Evolutionary conservation across 2,329 filamentous ascomycete genomes (phyloP).

Genomic region (Gyromitra esculenta): DNA sequence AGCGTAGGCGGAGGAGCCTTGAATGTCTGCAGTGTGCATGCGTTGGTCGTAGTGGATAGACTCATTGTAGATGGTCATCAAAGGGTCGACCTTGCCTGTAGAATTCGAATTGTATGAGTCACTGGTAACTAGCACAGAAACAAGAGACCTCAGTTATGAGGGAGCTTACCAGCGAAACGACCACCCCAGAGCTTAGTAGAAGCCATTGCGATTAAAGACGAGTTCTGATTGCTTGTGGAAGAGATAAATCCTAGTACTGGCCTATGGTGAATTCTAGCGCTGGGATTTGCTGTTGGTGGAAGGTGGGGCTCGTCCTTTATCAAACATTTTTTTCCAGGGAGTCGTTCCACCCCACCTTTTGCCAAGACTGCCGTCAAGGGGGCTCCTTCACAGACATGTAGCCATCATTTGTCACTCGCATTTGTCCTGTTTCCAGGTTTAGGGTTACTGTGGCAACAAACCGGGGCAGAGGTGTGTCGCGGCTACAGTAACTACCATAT

Average conservation of each 20-base stretch:
- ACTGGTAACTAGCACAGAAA: conserved; percentile 41
- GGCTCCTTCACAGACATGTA: not conserved
- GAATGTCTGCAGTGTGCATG: conserved; percentile 82
- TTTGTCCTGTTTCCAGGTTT: not conserved
- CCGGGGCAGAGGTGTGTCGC: no score
- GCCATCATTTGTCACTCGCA: conserved; percentile 3
- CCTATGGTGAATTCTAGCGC: not conserved
- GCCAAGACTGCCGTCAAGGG: conserved; percentile 27
- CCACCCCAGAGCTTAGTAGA: conserved; percentile 62
- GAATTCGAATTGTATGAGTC: conserved; percentile 44
- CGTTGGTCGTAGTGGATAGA: conserved; percentile 80
- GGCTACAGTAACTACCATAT: no score
- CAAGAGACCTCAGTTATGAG: conserved; percentile 44
- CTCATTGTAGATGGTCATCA: conserved; percentile 87
- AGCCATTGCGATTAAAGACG: conserved; percentile 20
- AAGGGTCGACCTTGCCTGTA: conserved; percentile 79
- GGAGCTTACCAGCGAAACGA: conserved; percentile 64
- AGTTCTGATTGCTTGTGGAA: not conserved
- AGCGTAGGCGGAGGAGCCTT: conserved; percentile 81
- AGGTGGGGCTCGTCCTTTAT: conserved; percentile 13
- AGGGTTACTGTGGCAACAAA: no score
- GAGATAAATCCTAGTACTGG: not conserved
- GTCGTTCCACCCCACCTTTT: conserved; percentile 34
- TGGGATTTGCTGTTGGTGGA: not conserved
- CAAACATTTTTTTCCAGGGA: not conserved